Evolutionary conservation across 169 alveolate genomes (phyloP), one percentile per base, ranked within the genome.

Genomic region (Cryptosporidium parvum): DNA sequence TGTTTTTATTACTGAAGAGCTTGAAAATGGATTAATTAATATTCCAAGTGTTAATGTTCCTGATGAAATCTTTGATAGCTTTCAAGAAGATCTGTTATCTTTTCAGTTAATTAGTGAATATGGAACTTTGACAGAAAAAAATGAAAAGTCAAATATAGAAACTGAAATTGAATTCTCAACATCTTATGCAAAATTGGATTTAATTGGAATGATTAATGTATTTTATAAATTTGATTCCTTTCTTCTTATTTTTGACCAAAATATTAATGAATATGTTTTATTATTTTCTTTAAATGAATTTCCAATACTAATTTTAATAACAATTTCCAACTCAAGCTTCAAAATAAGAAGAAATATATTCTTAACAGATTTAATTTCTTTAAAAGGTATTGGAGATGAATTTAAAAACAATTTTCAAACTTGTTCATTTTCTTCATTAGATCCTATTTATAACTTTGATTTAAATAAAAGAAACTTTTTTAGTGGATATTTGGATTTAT

Each of bases 1-100:
- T 29, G 62, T 80, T 10, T 80, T 62, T 42, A 39, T 80, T 42
- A 65, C 89, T 7, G 89, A 80, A 44, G 89, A 80, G 44, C 69
- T 80, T 33, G 89, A 80, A 59, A 59, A 80, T 80, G 75, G 75
- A 6, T 21, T 80, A 26, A 48, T 51, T 65, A 80, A 62, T 42
- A 48, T 65, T 37, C 89, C 89, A 21, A 65, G 68, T 9, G 33
- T 59, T 12, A 59, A 31, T 26, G 75, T 65, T 26, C 62, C 62
- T 3, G 89, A 80, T 21, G 89, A 80, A 26, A 33, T 80, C 14
- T 37, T 65, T 61, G 89, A 80, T 26, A 80, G 29, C 14, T 42
- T 80, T 26, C 80, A 65, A 8, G 89, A 80, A 29, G 89, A 80
- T 39, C 67, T 80, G 10, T 29, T 80, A 31, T 42, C 89, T 21